Evolutionary conservation across 192 early-diverging fungal genomes (phyloP), one percentile per base, ranked within the genome.

Genomic region (Gamsiella multidivaricata): DNA sequence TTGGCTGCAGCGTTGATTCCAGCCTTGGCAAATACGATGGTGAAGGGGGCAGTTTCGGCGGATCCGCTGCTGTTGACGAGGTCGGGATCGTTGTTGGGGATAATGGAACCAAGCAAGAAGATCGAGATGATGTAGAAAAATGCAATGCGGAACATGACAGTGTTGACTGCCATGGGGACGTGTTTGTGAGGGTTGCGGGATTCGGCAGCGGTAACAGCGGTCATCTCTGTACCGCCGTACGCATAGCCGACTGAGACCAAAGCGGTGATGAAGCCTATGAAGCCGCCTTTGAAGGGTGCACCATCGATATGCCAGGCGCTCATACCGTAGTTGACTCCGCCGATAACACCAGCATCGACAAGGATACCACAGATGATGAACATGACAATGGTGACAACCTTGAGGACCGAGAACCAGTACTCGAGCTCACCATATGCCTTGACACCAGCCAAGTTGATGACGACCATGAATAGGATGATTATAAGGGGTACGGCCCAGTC

Each of bases 161-260:
- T n/a, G n/a, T n/a, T n/a, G n/a, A n/a, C n/a, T n/a, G n/a, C n/a
- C n/a, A n/a, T 79, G 33, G 92, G 92, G 3, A 93, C 92, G 39
- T 89, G 86, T 39, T 89, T 88, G 8, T 85, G 82, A 26, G 96
- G 96, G 63, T 86, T 84, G 32, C 82, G 68, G 43, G 90, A 89
- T 76, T 97, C 96, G 50, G 93, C 96, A 15, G 94, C 94, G 15
- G 94, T 94, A 28, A 97, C 88, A 49, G 93, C 96, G 26, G 94
- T 90, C 36, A 97, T 85, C 69, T 97, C 95, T 3, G 94, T 93
- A 33, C 95, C 95, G 76, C 91, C 90, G 72, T 92, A 92, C 53
- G 93, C 87, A 66, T 93, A 95, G 34, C 88, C 91, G 18, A 94
- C 94, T 0, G 88, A 83, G 61, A 91, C 85, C 55, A 94, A 88